Evolutionary conservation across 2,329 filamentous ascomycete genomes (phyloP).

Genomic region (Xylariaceae sp.): DNA sequence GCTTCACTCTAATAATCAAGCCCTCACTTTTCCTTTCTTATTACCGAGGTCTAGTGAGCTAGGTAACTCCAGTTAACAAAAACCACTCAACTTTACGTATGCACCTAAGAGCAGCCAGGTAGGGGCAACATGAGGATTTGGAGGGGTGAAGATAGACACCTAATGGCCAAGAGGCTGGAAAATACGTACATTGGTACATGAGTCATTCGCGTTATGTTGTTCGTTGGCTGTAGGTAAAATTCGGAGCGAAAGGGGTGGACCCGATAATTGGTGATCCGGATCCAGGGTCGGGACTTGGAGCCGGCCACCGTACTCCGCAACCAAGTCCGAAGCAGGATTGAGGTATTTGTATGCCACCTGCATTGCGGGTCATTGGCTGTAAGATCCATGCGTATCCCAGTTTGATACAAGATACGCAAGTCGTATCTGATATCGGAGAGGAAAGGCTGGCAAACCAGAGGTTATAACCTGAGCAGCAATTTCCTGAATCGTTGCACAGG

Average conservation of each 20-base stretch:
- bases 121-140: background rate
- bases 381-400: background rate
- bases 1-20: too few species aligned
- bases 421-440: background rate
- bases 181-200: background rate
- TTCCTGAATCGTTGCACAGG: background rate
- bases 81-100: too few species aligned
- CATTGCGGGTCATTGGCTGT: background rate
- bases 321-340: background rate
- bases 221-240: background rate
- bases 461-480: conserved; percentile 9
- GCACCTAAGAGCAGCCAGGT: background rate
- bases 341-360: background rate
- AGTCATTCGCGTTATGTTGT: background rate
- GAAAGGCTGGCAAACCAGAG: background rate
- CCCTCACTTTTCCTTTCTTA: too few species aligned
- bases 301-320: background rate
- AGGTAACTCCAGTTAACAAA: too few species aligned
- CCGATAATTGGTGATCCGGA: background rate
- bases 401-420: background rate
- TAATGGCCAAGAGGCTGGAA: background rate
- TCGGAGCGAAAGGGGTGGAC: background rate
- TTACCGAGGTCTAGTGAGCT: too few species aligned
- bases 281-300: background rate
- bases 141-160: background rate